Percentiles rank a stretch among this genome's conserved stretches.
These are phyloP conservation scores for Coniochaeta sp. DNA, from an alignment of 2,329 filamentous ascomycete species.

Conservation along the genomic window DNA sequence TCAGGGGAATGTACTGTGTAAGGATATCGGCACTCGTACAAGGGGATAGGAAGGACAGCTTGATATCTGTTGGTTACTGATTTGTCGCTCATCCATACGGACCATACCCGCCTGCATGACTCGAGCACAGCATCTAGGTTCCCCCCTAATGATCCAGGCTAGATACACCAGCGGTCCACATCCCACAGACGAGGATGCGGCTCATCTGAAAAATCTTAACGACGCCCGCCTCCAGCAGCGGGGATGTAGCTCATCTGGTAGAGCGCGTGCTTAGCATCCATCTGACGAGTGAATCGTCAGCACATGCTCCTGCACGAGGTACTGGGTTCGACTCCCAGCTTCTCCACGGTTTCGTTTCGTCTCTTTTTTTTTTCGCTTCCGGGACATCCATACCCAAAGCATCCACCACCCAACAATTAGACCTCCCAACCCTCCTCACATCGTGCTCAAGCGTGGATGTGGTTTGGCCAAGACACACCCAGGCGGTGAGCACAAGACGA, in stretches of 20 bases:
- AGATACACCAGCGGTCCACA: no score
- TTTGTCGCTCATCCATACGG: neutral
- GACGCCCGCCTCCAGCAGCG: no score
- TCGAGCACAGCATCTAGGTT: neutral
- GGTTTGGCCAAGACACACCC: neutral
- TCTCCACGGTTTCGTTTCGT: neutral
- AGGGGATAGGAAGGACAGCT: neutral
- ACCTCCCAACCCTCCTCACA: neutral
- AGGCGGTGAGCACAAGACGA: neutral
- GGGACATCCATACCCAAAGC: neutral
- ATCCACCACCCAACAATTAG: neutral
- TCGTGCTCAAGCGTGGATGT: no score
- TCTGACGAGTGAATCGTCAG: no score
- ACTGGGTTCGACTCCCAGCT: no score
- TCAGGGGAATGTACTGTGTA: no score
- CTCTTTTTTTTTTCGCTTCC: neutral
- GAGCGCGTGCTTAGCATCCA: no score
- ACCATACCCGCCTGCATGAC: neutral
- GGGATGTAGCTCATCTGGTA: no score
- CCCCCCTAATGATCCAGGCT: neutral
- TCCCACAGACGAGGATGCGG: no score
- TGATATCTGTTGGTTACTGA: neutral
- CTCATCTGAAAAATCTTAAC: no score
- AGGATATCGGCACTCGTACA: no score
- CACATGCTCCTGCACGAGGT: no score